A percentile compares a stretch with the other conserved stretches of the same genome.
These are phyloP conservation scores for Beauveria medogensis DNA, from an alignment of 2,329 filamentous ascomycete species.

Conservation along the genomic window DNA sequence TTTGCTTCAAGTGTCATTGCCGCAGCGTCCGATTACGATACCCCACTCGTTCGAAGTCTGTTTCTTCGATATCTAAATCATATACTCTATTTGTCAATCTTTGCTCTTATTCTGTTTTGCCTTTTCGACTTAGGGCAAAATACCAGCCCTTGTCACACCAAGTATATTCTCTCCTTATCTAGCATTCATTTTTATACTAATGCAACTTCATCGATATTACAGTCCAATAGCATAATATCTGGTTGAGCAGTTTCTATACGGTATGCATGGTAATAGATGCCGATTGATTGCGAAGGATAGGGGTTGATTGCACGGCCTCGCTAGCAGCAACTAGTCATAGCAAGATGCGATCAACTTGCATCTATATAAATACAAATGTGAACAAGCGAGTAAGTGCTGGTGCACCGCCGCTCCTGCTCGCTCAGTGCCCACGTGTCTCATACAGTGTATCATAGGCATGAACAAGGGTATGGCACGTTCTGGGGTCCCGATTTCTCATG, in stretches of 20 bases:
- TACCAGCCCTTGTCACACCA: not conserved
- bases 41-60: slow-evolving; percentile 7
- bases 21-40: slow-evolving; percentile 7
- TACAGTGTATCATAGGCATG: not conserved
- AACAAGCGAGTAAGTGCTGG: not conserved
- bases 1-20: not conserved
- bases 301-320: not conserved
- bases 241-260: not conserved
- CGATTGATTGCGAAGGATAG: not conserved
- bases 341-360: slow-evolving; percentile 6
- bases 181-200: not conserved
- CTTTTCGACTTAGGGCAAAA: not conserved
- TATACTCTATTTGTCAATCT: slow-evolving; percentile 10
- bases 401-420: no score
- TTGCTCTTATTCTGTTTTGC: not conserved
- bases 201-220: not conserved
- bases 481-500: slow-evolving; percentile 3
- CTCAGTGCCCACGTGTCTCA: not conserved
- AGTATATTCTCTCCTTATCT: not conserved
- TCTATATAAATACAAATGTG: not conserved
- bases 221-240: not conserved
- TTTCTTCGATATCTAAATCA: slow-evolving; percentile 1
- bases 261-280: not conserved
- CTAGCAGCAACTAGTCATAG: slow-evolving; percentile 5
- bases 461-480: not conserved